Evolutionary conservation across 78 protist genomes (phyloP), one percentile per base, ranked within the genome.

Genomic region (Dictyostelium citrinum): DNA sequence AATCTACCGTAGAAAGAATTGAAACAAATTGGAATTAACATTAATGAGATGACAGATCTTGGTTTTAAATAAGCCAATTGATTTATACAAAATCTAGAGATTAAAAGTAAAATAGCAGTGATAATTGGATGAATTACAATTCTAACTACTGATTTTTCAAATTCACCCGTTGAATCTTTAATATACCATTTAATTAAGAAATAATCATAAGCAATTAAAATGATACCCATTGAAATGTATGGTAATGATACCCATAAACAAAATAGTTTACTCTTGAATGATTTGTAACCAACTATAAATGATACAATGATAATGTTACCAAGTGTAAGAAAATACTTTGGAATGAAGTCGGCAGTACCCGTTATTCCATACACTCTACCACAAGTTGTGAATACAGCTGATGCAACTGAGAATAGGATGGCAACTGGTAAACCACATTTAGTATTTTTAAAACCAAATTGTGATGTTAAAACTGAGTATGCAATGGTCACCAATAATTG

Each of bases 1-100:
- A 83, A 83, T 43, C 80, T 35, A 43, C 81, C 78, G 51, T 83
- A 83, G 45, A 70, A 83, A 8, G 90, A 64, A 70, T 83, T 83
- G 46, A 83, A 49, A 64, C 27, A 12, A 16, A 83, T n/a, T 29
- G 90, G 90, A 70, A 64, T 64, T 14, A 37, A 35, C 46, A 33
- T 70, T 4, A 83, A 70, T 1, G 90, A 20, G 31, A 55, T 55
- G 2, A 24, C 7, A 1, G 90, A 68, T 5, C 75, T 9, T 29
- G 90, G 90, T 35, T 70, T 49, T 35, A 17, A 17, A 33, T 6
- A 12, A 29, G 68, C 24, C 17, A 55, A 10, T 35, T 83, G 75
- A 46, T 41, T 70, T 1, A 55, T 76, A 45, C 70, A 68, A 46
- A 83, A 41, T 46, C 90, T 39, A 31, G 70, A 41, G 0, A 83